Conservation (phyloP, 352 stramenopile species). For the Pilasporangium apinafurcum region DNA sequence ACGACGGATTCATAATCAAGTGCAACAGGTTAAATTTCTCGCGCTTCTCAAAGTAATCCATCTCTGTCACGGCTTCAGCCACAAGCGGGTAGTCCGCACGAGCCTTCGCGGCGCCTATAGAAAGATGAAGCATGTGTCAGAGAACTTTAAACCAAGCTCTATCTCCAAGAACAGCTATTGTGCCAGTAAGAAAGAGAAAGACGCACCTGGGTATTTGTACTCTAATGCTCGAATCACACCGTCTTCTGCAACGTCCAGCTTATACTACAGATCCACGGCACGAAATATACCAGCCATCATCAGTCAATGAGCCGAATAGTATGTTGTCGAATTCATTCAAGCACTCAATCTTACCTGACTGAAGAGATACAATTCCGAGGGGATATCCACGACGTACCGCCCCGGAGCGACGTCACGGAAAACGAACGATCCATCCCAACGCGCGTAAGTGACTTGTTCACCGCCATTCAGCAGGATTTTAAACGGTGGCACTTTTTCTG, state of each 20-base stretch:
- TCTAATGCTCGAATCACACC: conserved; percentile 58
- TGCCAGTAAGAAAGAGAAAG: not conserved
- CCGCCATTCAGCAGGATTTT: conserved; percentile 69
- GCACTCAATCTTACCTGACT: conserved; percentile 28
- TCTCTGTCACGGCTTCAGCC: conserved; percentile 54
- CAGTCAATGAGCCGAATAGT: conserved; percentile 3
- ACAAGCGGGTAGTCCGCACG: conserved; percentile 55
- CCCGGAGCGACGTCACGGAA: conserved; percentile 67
- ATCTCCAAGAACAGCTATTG: not conserved
- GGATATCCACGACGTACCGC: conserved; percentile 74
- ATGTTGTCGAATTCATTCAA: conserved; percentile 5
- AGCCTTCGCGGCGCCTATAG: conserved; percentile 37
- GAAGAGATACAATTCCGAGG: conserved; percentile 61
- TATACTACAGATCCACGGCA: conserved; percentile 24
- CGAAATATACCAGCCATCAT: not conserved
- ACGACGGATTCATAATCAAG: conserved; percentile 77
- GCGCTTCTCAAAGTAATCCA: conserved; percentile 80
- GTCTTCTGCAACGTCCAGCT: conserved; percentile 48
- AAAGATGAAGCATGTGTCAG: not conserved
- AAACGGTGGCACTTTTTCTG: conserved; percentile 52
- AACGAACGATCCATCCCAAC: conserved; percentile 55
- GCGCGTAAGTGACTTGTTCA: conserved; percentile 62
- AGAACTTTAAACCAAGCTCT: not conserved
- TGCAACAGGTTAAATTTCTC: conserved; percentile 78
- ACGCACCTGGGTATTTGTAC: conserved; percentile 67